Evolutionary conservation across 495 filamentous ascomycete species (phyloP), one percentile per base, ranked within the genome.

Genomic region (Hapsidospora chrysogenum): DNA sequence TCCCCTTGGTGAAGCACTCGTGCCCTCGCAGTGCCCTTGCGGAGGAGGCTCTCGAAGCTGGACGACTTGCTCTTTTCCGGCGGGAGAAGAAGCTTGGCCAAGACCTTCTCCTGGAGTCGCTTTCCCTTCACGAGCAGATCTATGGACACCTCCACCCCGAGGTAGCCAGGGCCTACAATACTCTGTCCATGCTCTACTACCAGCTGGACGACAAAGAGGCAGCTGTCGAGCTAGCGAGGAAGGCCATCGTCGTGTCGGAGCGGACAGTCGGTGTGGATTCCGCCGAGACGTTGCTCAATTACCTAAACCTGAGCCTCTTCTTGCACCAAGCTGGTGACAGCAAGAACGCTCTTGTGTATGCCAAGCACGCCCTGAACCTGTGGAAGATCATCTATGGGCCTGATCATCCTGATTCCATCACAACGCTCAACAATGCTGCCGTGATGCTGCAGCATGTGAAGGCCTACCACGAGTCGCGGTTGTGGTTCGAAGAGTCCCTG

Each of bases 131-230:
- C 48, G 92, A 99, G 60, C 92, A 99, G 57, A 95, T 99, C 48
- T 99, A 99, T 48, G 92, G 92, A 38, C 85, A 95, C 27, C 68
- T 99, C 16, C 92, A 99, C 52, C 85, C 92, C 9, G 92, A 99
- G 57, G 86, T 96, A 44, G 86, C 87, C 36, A 74, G 87, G 53
- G 76, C 92, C 22, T 99, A 99, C 61, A 82, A 92, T 54, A 80
- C 78, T 26, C 66, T 99, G 19, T 92, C 92, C 5, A 92, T 89
- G 69, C 67, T 96, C 29, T 94, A 93, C 60, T 94, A 83, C 57
- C 78, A 86, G 52, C 73, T 92, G 9, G 89, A 94, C 28, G 89
- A 99, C 63, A 96, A 95, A 63, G 79, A 79, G 9, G 81, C 80
- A 3, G 92, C 92, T 21, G 77, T 96, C 13, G 92, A 99, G 55